phyloP scores from a whole-genome alignment of 2,329 filamentous ascomycete genomes.

The Polychaeton citri region DNA sequence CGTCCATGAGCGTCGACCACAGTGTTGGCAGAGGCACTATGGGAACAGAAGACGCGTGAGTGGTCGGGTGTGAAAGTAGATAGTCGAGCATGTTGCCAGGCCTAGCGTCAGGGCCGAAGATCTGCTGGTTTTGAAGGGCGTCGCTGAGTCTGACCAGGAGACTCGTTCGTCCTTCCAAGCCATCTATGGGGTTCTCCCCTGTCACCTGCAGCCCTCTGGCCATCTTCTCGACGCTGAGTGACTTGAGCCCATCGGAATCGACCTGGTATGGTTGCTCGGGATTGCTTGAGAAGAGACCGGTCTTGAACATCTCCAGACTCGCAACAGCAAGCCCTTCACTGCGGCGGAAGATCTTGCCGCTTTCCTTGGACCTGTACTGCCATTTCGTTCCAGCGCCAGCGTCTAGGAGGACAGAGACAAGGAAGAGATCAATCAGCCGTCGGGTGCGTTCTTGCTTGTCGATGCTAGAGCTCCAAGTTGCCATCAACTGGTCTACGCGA shows the following conservation, averaged over 20 bases:
- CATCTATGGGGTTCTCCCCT: conserved; percentile 67
- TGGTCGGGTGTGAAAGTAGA: conserved; percentile 80
- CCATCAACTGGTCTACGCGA: conserved; percentile 56
- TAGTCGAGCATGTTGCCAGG: conserved; percentile 95
- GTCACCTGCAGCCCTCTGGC: conserved; percentile 75
- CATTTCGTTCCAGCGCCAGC: conserved; percentile 82
- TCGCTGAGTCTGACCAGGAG: conserved; percentile 62
- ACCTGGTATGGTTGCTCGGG: conserved; percentile 73
- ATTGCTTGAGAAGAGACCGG: conserved; percentile 76
- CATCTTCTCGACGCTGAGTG: conserved; percentile 59
- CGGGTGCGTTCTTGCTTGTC: conserved; percentile 63
- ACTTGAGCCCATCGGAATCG: conserved; percentile 66
- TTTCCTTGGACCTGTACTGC: conserved; percentile 87
- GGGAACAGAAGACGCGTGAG: conserved; percentile 75
- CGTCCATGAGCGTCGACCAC: conserved; percentile 83
- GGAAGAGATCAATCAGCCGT: conserved; percentile 63
- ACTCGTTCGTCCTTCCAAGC: conserved; percentile 70
- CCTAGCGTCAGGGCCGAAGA: conserved; percentile 71
- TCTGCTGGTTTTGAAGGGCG: conserved; percentile 66
- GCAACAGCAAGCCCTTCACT: conserved; percentile 79
- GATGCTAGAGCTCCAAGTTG: conserved; percentile 53
- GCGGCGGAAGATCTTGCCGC: conserved; percentile 65
- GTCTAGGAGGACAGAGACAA: conserved; percentile 69
- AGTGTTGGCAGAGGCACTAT: conserved; percentile 77
- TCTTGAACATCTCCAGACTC: conserved; percentile 84